A percentile compares a stretch with the other conserved stretches of the same genome.
Conservation (phyloP, 768 basidiomycete genomes). For the Leccinum boreale region DNA sequence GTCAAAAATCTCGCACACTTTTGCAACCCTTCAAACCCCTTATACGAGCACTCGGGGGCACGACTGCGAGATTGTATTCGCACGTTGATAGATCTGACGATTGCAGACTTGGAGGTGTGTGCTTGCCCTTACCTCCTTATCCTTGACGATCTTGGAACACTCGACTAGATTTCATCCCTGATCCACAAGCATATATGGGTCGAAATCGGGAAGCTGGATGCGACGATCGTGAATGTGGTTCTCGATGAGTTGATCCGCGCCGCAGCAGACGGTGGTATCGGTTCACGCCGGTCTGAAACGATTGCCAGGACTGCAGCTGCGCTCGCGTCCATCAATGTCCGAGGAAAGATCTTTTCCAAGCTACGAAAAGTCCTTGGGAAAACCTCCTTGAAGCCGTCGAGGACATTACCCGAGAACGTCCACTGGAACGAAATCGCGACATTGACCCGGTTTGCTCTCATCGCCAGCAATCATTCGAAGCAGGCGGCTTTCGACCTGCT, state of each 20-base stretch:
- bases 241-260: constrained; percentile 78
- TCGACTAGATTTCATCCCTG: constrained; percentile 54
- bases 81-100: constrained; percentile 71
- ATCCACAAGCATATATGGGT: constrained; percentile 77
- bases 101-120: constrained; percentile 69
- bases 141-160: constrained; percentile 1
- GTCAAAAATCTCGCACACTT: constrained; percentile 75
- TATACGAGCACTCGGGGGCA: constrained; percentile 71
- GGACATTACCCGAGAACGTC: constrained; percentile 61
- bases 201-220: constrained; percentile 70
- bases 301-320: constrained; percentile 72
- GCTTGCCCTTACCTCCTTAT: constrained; percentile 1
- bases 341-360: constrained; percentile 74
- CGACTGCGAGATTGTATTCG: constrained; percentile 79
- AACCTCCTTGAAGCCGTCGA: constrained; percentile 61
- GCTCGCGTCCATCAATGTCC: constrained; percentile 70
- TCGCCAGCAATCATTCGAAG: constrained; percentile 65
- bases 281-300: constrained; percentile 69
- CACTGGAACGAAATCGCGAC: constrained; percentile 83
- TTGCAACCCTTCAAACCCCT: constrained; percentile 60
- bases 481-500: constrained; percentile 66
- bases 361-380: constrained; percentile 79
- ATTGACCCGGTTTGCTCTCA: constrained; percentile 69
- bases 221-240: constrained; percentile 63
- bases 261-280: constrained; percentile 81